Conservation (phyloP, 2,329 filamentous ascomycete genomes). For the Fusarium keratoplasticum region DNA sequence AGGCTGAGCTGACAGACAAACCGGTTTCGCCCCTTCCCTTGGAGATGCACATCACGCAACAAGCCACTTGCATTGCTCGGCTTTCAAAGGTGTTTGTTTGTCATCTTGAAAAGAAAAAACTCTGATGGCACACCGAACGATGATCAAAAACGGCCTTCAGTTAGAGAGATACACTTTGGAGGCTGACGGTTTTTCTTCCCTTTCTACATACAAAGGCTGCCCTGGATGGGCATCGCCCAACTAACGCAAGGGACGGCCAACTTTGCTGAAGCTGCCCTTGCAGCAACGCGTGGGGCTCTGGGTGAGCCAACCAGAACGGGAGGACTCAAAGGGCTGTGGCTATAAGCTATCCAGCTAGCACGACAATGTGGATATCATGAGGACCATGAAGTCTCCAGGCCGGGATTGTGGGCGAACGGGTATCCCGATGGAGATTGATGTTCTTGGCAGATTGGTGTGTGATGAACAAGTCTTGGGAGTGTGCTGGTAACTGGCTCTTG, state of each 20-base stretch:
- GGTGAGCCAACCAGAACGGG: background rate
- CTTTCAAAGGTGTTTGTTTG: constrained; percentile 9
- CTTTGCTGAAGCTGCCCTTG: constrained; percentile 14
- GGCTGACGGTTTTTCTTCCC: constrained; percentile 18
- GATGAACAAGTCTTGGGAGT: background rate
- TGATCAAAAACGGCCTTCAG: constrained; percentile 5
- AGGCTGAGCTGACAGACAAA: background rate
- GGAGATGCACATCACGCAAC: background rate
- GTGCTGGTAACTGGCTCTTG: background rate
- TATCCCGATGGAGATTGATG: background rate
- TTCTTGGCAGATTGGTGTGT: background rate
- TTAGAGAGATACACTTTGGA: constrained; percentile 6
- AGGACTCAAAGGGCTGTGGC: constrained; percentile 14
- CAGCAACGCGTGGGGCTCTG: constrained; percentile 12
- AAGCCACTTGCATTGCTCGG: background rate
- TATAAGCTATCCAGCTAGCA: constrained; percentile 10
- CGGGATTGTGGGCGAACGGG: background rate
- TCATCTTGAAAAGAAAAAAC: constrained; percentile 2
- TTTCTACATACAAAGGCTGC: background rate
- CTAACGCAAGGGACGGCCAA: constrained; percentile 24
- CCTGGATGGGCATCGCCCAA: background rate
- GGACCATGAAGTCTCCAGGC: background rate
- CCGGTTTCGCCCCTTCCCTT: background rate
- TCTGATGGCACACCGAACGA: constrained; percentile 10
- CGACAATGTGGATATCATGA: background rate